phyloP scores from a whole-genome alignment of 345 rosid species.

The Acer campestre region DNA sequence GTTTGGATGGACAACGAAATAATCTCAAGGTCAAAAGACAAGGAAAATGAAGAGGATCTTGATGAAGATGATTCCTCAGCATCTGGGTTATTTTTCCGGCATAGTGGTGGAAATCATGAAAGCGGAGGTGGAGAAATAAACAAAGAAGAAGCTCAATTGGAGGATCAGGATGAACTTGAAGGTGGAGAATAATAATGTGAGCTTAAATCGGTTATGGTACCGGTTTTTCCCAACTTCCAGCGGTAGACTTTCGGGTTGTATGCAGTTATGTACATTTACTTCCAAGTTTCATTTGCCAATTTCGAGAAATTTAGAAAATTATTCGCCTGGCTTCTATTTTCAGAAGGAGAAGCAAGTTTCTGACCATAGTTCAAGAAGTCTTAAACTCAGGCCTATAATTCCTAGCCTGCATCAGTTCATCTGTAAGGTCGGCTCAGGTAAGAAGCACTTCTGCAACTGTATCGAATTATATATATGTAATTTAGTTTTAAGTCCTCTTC shows the following conservation, averaged over 20 bases:
- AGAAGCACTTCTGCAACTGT: constrained; percentile 7
- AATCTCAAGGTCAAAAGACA: constrained; percentile 46
- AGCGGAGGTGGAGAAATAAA: constrained; percentile 60
- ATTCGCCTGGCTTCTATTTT: constrained; percentile 8
- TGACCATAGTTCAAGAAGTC: constrained; percentile 13
- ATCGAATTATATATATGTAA: constrained; percentile 7
- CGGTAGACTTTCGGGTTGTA: not conserved
- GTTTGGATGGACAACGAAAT: constrained; percentile 61
- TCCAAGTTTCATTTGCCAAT: constrained; percentile 1
- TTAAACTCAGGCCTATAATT: not conserved
- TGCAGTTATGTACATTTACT: constrained; percentile 16
- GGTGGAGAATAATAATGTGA: constrained; percentile 48
- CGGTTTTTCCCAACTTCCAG: not conserved
- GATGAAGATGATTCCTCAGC: constrained; percentile 73
- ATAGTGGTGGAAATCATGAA: constrained; percentile 51
- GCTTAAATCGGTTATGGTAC: not conserved
- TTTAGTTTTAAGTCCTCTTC: constrained; percentile 4
- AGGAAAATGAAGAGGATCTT: constrained; percentile 76
- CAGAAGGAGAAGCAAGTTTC: constrained; percentile 9
- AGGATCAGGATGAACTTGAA: constrained; percentile 94
- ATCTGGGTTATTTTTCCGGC: constrained; percentile 67
- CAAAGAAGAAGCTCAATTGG: constrained; percentile 79
- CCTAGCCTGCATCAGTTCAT: not conserved
- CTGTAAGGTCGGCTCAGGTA: constrained; percentile 13
- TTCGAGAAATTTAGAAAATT: constrained; percentile 5